Evolutionary conservation across 2,329 filamentous ascomycete species (phyloP).

Genomic region (Aspergillus tanneri): DNA sequence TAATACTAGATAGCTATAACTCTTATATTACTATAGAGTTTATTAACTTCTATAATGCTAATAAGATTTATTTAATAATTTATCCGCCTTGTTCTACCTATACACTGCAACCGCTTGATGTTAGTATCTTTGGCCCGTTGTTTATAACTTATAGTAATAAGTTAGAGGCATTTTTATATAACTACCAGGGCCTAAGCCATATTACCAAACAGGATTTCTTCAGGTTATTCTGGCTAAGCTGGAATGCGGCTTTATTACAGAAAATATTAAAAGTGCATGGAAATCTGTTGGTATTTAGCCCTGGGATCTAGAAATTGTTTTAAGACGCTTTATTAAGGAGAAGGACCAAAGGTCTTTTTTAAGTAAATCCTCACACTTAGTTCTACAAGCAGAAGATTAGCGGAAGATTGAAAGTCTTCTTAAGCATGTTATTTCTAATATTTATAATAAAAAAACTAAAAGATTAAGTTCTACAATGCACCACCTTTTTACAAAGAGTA

Average conservation of each 20-base stretch:
- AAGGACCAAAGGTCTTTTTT: neutral
- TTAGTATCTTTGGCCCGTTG: conserved; percentile 4
- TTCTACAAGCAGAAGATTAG: conserved; percentile 4
- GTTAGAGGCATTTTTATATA: conserved; percentile 4
- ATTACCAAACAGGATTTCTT: conserved; percentile 8
- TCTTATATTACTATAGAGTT: conserved; percentile 13
- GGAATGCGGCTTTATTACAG: neutral
- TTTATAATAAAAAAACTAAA: conserved; percentile 5
- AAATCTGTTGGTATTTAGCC: conserved; percentile 5
- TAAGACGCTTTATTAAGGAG: conserved; percentile 3
- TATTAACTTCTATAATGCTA: conserved; percentile 4
- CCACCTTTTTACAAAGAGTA: conserved; percentile 6
- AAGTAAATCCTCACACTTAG: too few species aligned
- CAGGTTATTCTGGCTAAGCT: neutral
- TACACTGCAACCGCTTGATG: conserved; percentile 10
- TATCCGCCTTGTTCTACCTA: conserved; percentile 10
- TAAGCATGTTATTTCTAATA: neutral
- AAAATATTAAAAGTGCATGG: conserved; percentile 7
- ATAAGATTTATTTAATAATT: conserved; percentile 10
- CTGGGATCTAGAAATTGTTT: conserved; percentile 4
- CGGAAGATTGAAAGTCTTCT: conserved; percentile 5
- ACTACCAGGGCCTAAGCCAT: neutral
- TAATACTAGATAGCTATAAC: conserved; percentile 10
- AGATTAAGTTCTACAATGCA: conserved; percentile 5
- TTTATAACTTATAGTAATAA: neutral